Base-by-base conservation (phyloP, 2,329 filamentous ascomycete species). In the Colletotrichum orbiculare region DNA sequence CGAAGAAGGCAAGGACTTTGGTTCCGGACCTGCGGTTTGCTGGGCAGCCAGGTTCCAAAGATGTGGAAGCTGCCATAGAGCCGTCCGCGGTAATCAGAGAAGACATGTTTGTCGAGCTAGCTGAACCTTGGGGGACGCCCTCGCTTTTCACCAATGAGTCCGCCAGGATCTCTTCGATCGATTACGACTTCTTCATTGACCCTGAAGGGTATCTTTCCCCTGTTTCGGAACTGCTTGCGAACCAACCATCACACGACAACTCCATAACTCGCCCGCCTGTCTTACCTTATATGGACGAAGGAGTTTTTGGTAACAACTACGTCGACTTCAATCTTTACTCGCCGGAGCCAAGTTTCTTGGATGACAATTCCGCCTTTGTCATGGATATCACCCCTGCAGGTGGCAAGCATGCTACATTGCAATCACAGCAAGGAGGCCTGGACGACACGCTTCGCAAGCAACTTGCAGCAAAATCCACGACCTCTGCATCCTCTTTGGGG, bases 301-400 rank as follows among this genome's bases (percentile, higher is more conserved):
- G 73, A 58, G 66, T 69, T 25, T 73, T 76, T 66, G 72, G 72
- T 65, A 77, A 75, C 70, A 76, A 83, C 73, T 87, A 87, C 70
- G 75, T 80, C 69, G 85, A 87, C 76, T 87, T 87, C 76, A 83
- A 81, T 71, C 79, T 87, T 13, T 87, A 81, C 76, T 87, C 84
- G 54, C 84, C 85, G 3, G 74, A 76, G 25, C 80, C 82, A 15
- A 78, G 75, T 64, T 80, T 80, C 71, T 76, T 82, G 12, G 83
- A 85, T 60, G 84, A 85, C 64, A 84, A 87, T 48, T 77, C 69
- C 11, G 76, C 78, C 72, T 75, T 73, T 62, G 68, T 74, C 12
- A 70, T 75, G 52, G 70, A 67, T 38, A 68, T 68, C 54, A 57
- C 56, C 35, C 35, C 64, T 42, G 35, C 50, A 37, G 12, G 41